A percentile compares a stretch with the other conserved stretches of the same genome.
Conservation (phyloP, 2,329 filamentous ascomycete genomes). For the Ascomycota sp. region DNA sequence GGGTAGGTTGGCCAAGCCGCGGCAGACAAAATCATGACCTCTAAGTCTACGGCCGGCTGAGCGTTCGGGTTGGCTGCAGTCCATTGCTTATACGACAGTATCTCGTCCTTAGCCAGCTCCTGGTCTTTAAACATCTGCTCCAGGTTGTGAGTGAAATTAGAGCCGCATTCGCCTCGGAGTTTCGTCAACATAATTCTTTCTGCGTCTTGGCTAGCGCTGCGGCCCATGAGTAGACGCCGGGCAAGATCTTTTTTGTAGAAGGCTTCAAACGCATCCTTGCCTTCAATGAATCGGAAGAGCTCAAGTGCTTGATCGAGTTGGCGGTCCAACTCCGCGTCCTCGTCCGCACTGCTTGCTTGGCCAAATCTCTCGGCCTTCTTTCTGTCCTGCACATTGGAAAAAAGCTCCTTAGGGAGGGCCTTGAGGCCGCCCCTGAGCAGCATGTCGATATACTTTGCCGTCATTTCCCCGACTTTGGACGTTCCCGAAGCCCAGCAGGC, state of each 20-base stretch:
- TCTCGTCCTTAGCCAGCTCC: conserved; percentile 80
- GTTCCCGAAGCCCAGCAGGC: conserved; percentile 62
- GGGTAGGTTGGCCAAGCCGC: conserved; percentile 87
- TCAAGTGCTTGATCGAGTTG: conserved; percentile 87
- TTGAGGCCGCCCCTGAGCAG: conserved; percentile 76
- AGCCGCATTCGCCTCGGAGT: conserved; percentile 81
- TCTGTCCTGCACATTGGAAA: conserved; percentile 39
- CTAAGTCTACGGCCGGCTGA: conserved; percentile 37
- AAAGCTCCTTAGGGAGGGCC: conserved; percentile 49
- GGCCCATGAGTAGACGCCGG: conserved; percentile 69
- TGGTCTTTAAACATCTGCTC: conserved; percentile 99
- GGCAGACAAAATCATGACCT: conserved; percentile 77
- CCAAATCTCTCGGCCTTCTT: conserved; percentile 38
- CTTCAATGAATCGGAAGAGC: conserved; percentile 89
- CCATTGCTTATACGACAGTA: conserved; percentile 65
- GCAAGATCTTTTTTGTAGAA: conserved; percentile 99
- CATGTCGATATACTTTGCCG: conserved; percentile 88
- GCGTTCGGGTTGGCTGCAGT: conserved; percentile 28
- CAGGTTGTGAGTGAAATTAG: conserved; percentile 86
- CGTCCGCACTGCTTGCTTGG: conserved; percentile 52
- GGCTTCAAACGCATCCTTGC: conserved; percentile 93
- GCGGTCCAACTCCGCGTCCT: conserved; percentile 77
- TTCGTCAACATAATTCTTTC: conserved; percentile 90
- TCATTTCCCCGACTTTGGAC: conserved; percentile 94
- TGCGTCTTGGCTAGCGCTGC: conserved; percentile 84